phyloP scores from a whole-genome alignment of 192 early-diverging fungal species.

The Mortierella hygrophila region DNA sequence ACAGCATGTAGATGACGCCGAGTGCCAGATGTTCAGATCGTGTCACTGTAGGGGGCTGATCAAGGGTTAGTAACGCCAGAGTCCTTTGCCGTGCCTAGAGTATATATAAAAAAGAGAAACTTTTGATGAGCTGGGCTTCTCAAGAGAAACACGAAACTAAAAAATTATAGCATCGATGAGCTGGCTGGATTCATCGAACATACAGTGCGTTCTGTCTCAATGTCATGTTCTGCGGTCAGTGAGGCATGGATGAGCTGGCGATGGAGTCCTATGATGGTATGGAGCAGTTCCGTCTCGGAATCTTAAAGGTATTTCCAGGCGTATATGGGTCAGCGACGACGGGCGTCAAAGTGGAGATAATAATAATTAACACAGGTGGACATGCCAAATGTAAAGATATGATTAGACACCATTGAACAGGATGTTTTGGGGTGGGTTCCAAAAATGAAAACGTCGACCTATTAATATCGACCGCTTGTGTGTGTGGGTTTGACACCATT shows the following conservation, averaged over 20 bases:
- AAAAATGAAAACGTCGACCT: neutral
- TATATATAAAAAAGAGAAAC: neutral
- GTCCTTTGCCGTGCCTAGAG: constrained; percentile 31
- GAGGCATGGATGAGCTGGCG: constrained; percentile 26
- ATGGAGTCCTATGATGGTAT: constrained; percentile 26
- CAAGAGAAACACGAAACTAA: neutral
- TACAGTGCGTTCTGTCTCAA: constrained; percentile 27
- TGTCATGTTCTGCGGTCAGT: neutral
- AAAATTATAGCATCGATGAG: neutral
- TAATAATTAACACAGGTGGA: neutral
- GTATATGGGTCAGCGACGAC: neutral
- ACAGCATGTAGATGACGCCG: constrained; percentile 49
- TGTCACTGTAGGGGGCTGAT: constrained; percentile 31
- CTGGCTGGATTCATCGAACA: neutral
- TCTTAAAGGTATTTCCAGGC: constrained; percentile 10
- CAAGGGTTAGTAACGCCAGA: constrained; percentile 24
- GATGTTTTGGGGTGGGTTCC: neutral
- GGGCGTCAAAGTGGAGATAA: too few relatives aligned
- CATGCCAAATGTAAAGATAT: neutral
- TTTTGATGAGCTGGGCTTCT: neutral
- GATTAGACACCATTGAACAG: neutral
- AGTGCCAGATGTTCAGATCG: constrained; percentile 46
- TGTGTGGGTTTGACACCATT: neutral
- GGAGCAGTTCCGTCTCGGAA: constrained; percentile 38
- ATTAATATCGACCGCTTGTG: neutral